Evolutionary conservation across 306 rosid species (phyloP).

Genomic region (Hippophae gyantsensis): DNA sequence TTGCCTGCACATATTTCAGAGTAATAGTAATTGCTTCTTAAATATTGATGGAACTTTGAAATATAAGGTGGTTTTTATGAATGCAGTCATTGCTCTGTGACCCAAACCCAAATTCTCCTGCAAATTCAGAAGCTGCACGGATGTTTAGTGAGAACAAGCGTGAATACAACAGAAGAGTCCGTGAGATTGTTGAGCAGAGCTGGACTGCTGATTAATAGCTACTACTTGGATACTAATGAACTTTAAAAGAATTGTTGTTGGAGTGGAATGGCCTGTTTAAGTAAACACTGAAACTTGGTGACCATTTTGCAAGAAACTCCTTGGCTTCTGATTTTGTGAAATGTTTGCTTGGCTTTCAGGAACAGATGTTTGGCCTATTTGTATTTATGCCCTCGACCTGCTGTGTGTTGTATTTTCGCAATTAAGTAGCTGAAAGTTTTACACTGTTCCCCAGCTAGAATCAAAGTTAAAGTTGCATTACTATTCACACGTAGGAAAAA

Average conservation of each 20-base stretch:
- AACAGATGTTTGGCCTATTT: slow-evolving; percentile 7
- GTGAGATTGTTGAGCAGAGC: slow-evolving; percentile 91
- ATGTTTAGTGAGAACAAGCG: slow-evolving; percentile 90
- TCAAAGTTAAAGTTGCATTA: no score
- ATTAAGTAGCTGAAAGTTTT: no score
- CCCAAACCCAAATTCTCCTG: slow-evolving; percentile 97
- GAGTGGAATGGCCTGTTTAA: slow-evolving; percentile 30
- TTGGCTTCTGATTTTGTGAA: slow-evolving; percentile 18
- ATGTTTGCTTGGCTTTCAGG: slow-evolving; percentile 42
- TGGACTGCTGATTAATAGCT: slow-evolving; percentile 77
- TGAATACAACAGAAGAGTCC: slow-evolving; percentile 77
- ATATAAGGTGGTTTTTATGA: neutral
- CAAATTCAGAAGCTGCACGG: slow-evolving; percentile 92
- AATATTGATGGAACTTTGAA: no score
- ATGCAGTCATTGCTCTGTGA: slow-evolving; percentile 85
- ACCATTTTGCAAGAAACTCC: slow-evolving; percentile 35
- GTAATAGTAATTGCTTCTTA: no score
- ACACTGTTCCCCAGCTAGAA: no score
- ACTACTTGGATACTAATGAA: slow-evolving; percentile 18
- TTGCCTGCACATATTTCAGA: no score
- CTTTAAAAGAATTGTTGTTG: slow-evolving; percentile 20
- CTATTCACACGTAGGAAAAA: no score
- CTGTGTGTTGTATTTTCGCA: no score
- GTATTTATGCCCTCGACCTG: no score
- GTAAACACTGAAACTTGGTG: slow-evolving; percentile 31